Conservation (phyloP, 139 green algal genomes). For the Chlorella ohadii region DNA sequence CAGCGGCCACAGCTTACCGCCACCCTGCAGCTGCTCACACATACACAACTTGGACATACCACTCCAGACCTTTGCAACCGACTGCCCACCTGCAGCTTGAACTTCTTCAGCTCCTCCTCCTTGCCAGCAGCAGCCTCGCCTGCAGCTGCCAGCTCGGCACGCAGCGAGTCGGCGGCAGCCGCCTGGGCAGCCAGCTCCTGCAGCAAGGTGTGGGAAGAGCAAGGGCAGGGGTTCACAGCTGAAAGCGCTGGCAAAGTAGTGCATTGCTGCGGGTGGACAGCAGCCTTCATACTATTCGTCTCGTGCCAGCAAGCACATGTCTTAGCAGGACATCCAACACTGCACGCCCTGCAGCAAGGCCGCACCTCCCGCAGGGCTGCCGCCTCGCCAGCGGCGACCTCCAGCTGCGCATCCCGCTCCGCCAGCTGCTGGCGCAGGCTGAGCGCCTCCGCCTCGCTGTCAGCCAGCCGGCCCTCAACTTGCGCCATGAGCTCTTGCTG, state of each 20-base stretch:
- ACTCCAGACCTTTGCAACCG: too few species aligned
- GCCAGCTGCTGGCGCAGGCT: not conserved
- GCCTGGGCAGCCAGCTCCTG: constrained; percentile 27
- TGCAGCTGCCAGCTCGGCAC: not conserved
- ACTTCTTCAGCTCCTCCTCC: constrained; percentile 36
- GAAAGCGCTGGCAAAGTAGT: too few species aligned
- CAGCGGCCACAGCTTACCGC: too few species aligned
- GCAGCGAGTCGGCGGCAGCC: not conserved
- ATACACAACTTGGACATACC: too few species aligned
- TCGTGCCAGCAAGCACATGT: too few species aligned
- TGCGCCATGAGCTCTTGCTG: constrained; percentile 5
- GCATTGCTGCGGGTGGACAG: too few species aligned
- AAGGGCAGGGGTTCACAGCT: not conserved
- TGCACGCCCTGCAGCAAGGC: too few species aligned
- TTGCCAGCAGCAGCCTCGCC: not conserved
- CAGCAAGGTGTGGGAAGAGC: not conserved
- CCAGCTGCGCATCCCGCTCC: not conserved
- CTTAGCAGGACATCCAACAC: too few species aligned
- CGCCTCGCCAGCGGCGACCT: not conserved
- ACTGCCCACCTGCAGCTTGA: constrained; percentile 34
- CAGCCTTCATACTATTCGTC: too few species aligned
- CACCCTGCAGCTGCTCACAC: too few species aligned
- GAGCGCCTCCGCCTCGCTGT: not conserved
- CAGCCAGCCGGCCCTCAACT: not conserved
- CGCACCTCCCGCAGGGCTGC: constrained; percentile 2